Base-by-base conservation (phyloP, 1,139 yeast genomes). In the Taphrina sp. region DNA sequence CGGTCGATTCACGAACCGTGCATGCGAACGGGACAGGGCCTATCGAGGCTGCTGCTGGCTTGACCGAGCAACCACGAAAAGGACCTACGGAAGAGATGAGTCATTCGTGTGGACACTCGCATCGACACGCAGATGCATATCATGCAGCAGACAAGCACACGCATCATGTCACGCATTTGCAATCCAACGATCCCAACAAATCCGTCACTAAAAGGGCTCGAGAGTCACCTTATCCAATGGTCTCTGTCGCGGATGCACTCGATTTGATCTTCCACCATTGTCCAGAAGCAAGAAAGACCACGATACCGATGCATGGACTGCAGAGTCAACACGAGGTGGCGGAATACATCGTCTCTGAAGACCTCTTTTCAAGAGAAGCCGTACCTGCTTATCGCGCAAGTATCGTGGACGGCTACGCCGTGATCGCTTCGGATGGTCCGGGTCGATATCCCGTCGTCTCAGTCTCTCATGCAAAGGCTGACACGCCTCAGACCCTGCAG, bases 351-450 rank as follows among this genome's bases (percentile, higher is more conserved):
- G 43, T 75, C 1, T 73, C 76, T 1, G 73, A 74, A 58, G 76
- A 75, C 57, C 60, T 76, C 3, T 52, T 44, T 35, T 67, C 79
- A 0, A 66, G 69, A 0, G 61, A 67, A 0, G 64, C 70, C 54
- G 77, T 76, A 10, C 81, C 81, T 0, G 67, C 70, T 17, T 76
- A 74, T 63, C 64, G 76, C 3, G 79, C 81, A 0, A 73, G 78
- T 57, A 75, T 77, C 34, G 80, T 77, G 2, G 81, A 77, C 61
- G 80, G 81, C 0, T 77, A 77, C 60, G 80, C 81, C 0, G 76
- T 76, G 1, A 59, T 67, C 2, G 70, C 71, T 56, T 47, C 68
- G 0, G 76, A 74, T 59, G 74, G 78, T 5, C 75, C 78, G 0
- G 78, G 76, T 0, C 61, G 63, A 0, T 73, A 71, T 51, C 71